Base-by-base conservation (phyloP, 2,329 filamentous ascomycete genomes). In the Clonostachys rosea region DNA sequence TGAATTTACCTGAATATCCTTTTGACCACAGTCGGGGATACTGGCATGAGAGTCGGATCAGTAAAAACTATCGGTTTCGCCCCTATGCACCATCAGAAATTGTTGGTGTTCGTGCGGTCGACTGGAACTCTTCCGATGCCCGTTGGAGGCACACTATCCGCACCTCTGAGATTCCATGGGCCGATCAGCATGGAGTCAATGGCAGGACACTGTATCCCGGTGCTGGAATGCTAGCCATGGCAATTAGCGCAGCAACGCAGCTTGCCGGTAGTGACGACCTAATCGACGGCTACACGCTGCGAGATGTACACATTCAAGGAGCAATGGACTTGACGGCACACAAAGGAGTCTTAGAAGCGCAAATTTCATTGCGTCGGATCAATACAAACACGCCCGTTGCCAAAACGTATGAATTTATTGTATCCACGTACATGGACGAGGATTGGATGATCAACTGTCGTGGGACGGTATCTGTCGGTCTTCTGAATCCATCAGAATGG, bases 171-270 rank as follows among this genome's bases (percentile, higher is more conserved):
- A 43, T 58, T 1, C 59, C 61, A 4, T 69, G 65, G 66, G 37
- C 68, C 11, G 42, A 46, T 3, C 58, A 62, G n/a, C 66, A 69
- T 42, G 48, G 49, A 5, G 53, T 13, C n/a, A 50, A 56, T 18
- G 52, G 50, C 2, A 48, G 53, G 9, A 46, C 61, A 9, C 50
- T 68, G 1, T 67, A 63, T 44, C 64, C 66, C 3, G 59, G 49
- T 11, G 59, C 65, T 2, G 65, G 57, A 9, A 67, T 64, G 44
- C 49, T 67, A 7, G 48, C 54, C 16, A 64, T 66, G 59, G 61
- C 57, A 18, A 53, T 55, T 4, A 64, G 69, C 52, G 9, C 56
- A 56, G 33, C 46, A 48, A 10, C 30, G 47, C 10, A 47, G 17
- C 39, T 47, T 13, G n/a, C 34, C n/a, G n/a, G n/a, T n/a, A n/a